Evolutionary conservation across 495 filamentous ascomycete genomes (phyloP).

Genomic region (Penicillium cosmopolitanum): DNA sequence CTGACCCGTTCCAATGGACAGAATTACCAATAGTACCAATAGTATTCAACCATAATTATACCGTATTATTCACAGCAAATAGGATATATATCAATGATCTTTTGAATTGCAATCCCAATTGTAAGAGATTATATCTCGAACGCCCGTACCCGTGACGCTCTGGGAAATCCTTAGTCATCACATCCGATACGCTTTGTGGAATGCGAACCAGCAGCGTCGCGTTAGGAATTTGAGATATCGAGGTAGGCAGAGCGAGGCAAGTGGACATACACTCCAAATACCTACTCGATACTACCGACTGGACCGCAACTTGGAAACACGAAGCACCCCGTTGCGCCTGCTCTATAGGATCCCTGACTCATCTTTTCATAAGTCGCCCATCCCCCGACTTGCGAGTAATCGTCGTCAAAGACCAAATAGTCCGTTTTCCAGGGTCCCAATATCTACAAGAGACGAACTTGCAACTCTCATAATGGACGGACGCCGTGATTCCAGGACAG

Average conservation of each 20-base stretch:
- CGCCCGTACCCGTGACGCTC: background rate
- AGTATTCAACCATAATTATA: too few species aligned
- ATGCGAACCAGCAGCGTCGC: conserved; percentile 5
- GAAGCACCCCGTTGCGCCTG: background rate
- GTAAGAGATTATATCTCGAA: too few species aligned
- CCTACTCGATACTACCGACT: too few species aligned
- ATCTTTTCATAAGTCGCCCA: background rate
- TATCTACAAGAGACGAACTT: background rate
- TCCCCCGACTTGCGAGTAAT: background rate
- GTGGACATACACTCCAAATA: background rate
- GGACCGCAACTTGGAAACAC: too few species aligned
- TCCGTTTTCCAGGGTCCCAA: too few species aligned
- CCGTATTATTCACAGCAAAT: too few species aligned
- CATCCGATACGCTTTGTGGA: conserved; percentile 6
- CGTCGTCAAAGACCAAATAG: background rate
- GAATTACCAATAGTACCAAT: too few species aligned
- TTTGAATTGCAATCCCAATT: too few species aligned
- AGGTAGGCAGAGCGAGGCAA: background rate
- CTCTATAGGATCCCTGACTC: background rate
- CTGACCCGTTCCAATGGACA: too few species aligned
- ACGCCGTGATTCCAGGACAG: conserved; percentile 34
- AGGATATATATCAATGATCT: too few species aligned
- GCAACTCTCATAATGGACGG: conserved; percentile 22
- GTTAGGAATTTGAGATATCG: background rate
- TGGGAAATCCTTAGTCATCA: conserved; percentile 16